Conservation (phyloP, 305 asterid genomes). For the Solanum hybrid region DNA sequence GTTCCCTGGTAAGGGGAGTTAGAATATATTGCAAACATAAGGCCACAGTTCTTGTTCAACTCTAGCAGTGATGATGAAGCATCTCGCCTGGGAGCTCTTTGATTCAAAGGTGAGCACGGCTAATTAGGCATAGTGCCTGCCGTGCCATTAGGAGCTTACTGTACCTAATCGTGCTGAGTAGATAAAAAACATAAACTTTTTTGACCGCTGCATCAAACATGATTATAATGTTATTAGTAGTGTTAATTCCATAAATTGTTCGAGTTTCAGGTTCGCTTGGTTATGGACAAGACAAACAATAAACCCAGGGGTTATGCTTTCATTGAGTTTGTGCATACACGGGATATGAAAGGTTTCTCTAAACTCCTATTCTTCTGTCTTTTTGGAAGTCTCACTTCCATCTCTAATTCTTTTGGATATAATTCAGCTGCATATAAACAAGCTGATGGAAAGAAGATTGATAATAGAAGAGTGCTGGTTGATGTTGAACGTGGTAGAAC, state of each 20-base stretch:
- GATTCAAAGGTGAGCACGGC: constrained; percentile 99
- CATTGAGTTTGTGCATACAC: constrained; percentile 80
- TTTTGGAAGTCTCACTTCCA: not conserved
- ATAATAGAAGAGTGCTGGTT: constrained; percentile 90
- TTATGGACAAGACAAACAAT: constrained; percentile 61
- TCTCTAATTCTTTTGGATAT: constrained; percentile 2
- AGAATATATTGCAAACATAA: constrained; percentile 63
- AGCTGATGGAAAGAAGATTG: constrained; percentile 98
- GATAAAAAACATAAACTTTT: not conserved
- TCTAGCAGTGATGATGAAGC: constrained; percentile 94
- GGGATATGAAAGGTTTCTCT: constrained; percentile 87
- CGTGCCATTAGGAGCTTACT: constrained; percentile 82
- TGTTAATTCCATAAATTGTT: not conserved
- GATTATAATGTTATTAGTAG: not conserved
- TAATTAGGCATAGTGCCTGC: constrained; percentile 93
- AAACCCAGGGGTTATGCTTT: constrained; percentile 98
- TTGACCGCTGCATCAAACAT: constrained; percentile 7
- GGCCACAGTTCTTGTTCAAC: constrained; percentile 66
- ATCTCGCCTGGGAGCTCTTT: constrained; percentile 87
- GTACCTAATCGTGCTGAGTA: constrained; percentile 4
- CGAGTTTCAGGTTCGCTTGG: constrained; percentile 81
- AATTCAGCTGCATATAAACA: constrained; percentile 91
- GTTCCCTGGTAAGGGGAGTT: constrained; percentile 99
- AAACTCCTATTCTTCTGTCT: not conserved
- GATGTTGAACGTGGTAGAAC: constrained; percentile 99